phyloP scores from a whole-genome alignment of 495 filamentous ascomycete genomes.

The Neurospora intermedia region DNA sequence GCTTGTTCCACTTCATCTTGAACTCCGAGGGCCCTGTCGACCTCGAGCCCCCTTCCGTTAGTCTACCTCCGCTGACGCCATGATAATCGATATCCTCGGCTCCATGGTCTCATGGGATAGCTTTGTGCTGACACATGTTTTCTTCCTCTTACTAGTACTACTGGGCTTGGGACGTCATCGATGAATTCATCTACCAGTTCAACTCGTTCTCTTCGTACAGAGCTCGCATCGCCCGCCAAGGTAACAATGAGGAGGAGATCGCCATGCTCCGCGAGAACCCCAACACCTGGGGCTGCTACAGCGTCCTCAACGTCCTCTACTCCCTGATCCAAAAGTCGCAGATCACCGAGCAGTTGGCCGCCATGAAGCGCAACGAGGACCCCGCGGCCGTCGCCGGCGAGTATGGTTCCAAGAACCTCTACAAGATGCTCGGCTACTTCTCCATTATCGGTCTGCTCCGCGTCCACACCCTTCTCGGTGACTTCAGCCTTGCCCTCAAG shows the following conservation, averaged over 20 bases:
- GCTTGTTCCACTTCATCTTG: constrained; percentile 94
- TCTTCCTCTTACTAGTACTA: constrained; percentile 56
- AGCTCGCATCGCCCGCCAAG: constrained; percentile 77
- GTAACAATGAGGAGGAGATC: constrained; percentile 79
- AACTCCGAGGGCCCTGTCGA: constrained; percentile 98
- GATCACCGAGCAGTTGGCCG: constrained; percentile 90
- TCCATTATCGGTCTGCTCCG: constrained; percentile 94
- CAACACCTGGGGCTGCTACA: constrained; percentile 99
- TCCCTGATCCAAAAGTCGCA: constrained; percentile 96
- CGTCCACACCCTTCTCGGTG: constrained; percentile 91
- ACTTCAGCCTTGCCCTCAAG: constrained; percentile 96
- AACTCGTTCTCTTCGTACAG: constrained; percentile 98
- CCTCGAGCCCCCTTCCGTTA: constrained; percentile 86
- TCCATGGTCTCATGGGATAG: background rate
- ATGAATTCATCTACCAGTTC: constrained; percentile 99
- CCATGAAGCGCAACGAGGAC: constrained; percentile 90
- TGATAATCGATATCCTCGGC: background rate
- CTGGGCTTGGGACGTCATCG: constrained; percentile 99
- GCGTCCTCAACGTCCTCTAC: constrained; percentile 97
- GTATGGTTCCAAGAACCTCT: constrained; percentile 83
- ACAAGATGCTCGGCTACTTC: constrained; percentile 98
- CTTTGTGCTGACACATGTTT: background rate
- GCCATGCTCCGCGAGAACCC: constrained; percentile 87
- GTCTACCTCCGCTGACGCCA: constrained; percentile 18
- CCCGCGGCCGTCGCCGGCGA: constrained; percentile 77